Percentiles rank a stretch among this genome's conserved stretches.
Conservation (phyloP, 2,329 filamentous ascomycete species). For the Xylariaceae sp. region DNA sequence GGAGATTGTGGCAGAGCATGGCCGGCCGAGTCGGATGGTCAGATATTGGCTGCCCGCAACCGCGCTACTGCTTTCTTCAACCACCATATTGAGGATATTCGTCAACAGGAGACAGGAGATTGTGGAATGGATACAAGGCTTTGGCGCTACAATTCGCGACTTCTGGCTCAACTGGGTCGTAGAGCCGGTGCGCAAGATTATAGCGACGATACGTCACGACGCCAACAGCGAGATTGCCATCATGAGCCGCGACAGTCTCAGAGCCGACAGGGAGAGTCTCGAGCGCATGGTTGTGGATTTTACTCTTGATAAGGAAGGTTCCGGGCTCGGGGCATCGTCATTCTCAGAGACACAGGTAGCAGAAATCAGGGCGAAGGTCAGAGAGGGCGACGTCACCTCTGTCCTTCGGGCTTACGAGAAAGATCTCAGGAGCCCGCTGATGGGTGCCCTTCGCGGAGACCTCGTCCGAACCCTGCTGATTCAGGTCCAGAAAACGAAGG, state of each 20-base stretch:
- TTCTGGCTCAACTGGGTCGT: conserved; percentile 98
- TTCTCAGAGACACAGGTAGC: conserved; percentile 65
- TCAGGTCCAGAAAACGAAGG: conserved; percentile 97
- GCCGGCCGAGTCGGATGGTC: conserved; percentile 67
- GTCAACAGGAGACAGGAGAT: conserved; percentile 72
- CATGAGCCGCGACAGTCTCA: conserved; percentile 88
- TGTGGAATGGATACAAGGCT: conserved; percentile 68
- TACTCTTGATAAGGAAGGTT: conserved; percentile 70
- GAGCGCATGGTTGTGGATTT: conserved; percentile 99
- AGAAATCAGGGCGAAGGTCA: conserved; percentile 71
- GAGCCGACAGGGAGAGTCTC: conserved; percentile 83
- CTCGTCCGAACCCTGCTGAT: conserved; percentile 86
- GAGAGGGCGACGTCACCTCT: conserved; percentile 87
- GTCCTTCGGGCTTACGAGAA: conserved; percentile 88
- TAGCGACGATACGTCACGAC: conserved; percentile 90
- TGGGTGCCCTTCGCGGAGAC: conserved; percentile 78
- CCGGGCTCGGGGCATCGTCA: conserved; percentile 39
- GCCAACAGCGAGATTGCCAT: conserved; percentile 90
- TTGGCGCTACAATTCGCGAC: conserved; percentile 74
- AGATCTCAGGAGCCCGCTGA: conserved; percentile 75
- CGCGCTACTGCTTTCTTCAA: conserved; percentile 71
- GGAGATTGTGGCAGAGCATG: conserved; percentile 56
- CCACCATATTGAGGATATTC: conserved; percentile 75
- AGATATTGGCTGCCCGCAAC: conserved; percentile 85
- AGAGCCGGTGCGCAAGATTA: conserved; percentile 73